A percentile compares a stretch with the other conserved stretches of the same genome.
Evolutionary conservation across 768 basidiomycete species (phyloP).

Genomic region (Russula lepida): DNA sequence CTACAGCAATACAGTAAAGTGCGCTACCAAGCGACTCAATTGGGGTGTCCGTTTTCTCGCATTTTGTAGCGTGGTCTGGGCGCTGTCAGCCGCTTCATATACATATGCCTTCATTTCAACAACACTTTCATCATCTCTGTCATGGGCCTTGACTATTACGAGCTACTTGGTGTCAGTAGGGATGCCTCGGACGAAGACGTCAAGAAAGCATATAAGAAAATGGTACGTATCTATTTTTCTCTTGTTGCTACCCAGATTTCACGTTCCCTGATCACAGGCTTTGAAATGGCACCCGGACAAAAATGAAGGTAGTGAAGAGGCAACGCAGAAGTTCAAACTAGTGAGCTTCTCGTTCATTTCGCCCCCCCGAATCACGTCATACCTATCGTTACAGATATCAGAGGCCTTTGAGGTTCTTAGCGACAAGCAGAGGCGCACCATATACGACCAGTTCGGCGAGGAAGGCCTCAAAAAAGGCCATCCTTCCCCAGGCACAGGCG

Average conservation of each 20-base stretch:
- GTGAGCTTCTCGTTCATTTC: conserved; percentile 34
- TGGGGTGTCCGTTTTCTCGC: too few relatives aligned
- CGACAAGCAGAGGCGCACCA: conserved; percentile 73
- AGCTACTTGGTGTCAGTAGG: conserved; percentile 64
- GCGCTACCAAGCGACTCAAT: too few relatives aligned
- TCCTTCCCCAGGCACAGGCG: conserved; percentile 41
- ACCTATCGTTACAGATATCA: conserved; percentile 49
- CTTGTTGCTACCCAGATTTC: not conserved
- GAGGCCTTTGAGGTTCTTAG: conserved; percentile 95
- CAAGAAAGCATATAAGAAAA: conserved; percentile 94
- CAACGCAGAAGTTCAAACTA: conserved; percentile 88
- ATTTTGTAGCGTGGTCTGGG: too few relatives aligned
- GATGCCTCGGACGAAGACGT: conserved; percentile 76
- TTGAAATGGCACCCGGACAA: conserved; percentile 95
- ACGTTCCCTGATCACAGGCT: conserved; percentile 37
- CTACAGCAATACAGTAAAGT: too few relatives aligned
- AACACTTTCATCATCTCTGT: conserved; percentile 4
- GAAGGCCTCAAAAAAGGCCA: conserved; percentile 80
- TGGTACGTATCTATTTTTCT: conserved; percentile 40
- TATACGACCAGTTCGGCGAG: conserved; percentile 93
- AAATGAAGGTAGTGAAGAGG: conserved; percentile 77
- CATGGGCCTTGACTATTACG: conserved; percentile 90
- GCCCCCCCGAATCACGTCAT: not conserved
- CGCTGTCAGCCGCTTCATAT: too few relatives aligned
- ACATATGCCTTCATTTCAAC: too few relatives aligned